Base-by-base conservation (phyloP, 345 rosid genomes). In the Euphorbia pulcherrima region DNA sequence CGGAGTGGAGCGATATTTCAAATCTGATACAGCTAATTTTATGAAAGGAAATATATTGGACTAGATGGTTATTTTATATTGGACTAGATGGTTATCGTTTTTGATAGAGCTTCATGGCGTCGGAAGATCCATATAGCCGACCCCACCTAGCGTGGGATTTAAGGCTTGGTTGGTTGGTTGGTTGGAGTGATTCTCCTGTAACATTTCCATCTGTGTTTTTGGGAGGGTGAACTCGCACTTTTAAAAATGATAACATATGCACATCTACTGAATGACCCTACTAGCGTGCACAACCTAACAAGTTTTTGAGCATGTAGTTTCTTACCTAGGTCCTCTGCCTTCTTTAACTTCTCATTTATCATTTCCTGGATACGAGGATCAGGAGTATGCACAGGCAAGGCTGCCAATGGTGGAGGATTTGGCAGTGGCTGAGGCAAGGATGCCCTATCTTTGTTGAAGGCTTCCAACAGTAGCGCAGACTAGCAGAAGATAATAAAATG, bases 311-410 rank as follows among this genome's bases (percentile, higher is more conserved):
- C 11, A 35, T 21, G 47, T 41, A 26, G 12, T 9, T 23, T 41
- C 91, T 75, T 74, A 95, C 99, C 99, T 72, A 95, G 87, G 74
- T 95, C 97, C 82, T 95, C 97, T 1, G 99, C 99, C 85, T 88
- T 95, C 87, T 90, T 92, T 72, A 95, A 74, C 81, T 95, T 95
- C 81, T 92, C 97, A 63, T 95, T 92, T 74, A 95, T 95, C 99
- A 95, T 90, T 76, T 92, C 99, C 72, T 95, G 97, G 6, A 90
- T 92, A 47, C 85, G 97, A 69, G 97, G 81, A 87, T 95, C 99
- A 0, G 90, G 96, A 27, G 88, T 77, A 77, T 85, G 83, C 6
- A 77, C 66, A 46, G 87, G 92, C 78, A 91, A 70, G 39, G 93
- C 79, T 68, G 93, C 86, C 79, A 86, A 67, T 40, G 96, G 80